Evolutionary conservation across 352 stramenopile species (phyloP), one percentile per base, ranked within the genome.

Genomic region (Phytophthora tubulina): DNA sequence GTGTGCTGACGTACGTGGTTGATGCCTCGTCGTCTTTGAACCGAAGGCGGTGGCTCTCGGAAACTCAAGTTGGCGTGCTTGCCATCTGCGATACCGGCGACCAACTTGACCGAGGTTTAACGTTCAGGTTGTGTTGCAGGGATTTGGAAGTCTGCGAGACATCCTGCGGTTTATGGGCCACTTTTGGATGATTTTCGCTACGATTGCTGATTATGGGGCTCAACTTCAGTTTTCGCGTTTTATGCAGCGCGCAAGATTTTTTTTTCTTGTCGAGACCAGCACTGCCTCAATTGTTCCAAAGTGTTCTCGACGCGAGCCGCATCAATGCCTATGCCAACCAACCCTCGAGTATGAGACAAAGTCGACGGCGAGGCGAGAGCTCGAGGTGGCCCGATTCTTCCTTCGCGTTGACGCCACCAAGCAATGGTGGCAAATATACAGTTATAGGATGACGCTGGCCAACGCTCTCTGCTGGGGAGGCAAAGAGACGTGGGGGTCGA

Each of bases 211-310:
- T 69, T 60, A 55, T 27, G 48, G 15, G 35, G 32, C 51, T 68
- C 66, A 69, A 73, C 66, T 73, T 73, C 66, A 73, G 66, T 68
- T 73, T 73, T 68, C 51, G 64, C 27, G 48, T 45, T 66, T 49
- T 71, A 71, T 71, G 63, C 54, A 63, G 51, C 62, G 50, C 33
- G 21, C 59, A 67, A 54, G 49, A 61, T 54, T 63, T 48, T 57
- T 55, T 46, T 42, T 54, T 50, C 15, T 67, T 68, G 61, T 30
- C 61, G 27, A 67, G 49, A 66, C 49, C 30, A 58, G 49, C n/a
- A 51, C 11, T 7, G 21, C 21, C 21, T 21, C 21, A 21, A 21
- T 21, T 21, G 21, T 21, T 21, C 21, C 21, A 21, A 21, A 21
- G 1, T 21, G 21, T 21, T 1, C 21, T 21, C 21, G 21, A 21